Percentiles rank a stretch among this genome's conserved stretches.
Conservation (phyloP, 108 stramenopile species). For the Cyclotella distinguenda region DNA sequence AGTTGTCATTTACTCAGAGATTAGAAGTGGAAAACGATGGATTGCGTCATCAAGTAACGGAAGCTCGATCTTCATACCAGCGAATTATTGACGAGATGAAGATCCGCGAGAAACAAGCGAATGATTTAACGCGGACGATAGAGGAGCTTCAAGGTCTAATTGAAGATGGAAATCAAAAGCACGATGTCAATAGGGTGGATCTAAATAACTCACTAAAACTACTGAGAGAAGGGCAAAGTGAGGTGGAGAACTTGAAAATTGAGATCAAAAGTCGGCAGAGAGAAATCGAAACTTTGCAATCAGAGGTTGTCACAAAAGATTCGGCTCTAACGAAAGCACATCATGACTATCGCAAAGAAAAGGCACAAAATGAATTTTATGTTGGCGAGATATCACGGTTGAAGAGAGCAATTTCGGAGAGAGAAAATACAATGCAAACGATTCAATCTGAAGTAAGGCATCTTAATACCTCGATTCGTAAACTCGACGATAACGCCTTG, state of each 20-base stretch:
- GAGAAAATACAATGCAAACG: slow-evolving; percentile 64
- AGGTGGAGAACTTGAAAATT: slow-evolving; percentile 51
- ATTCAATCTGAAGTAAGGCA: slow-evolving; percentile 55
- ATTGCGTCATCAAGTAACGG: slow-evolving; percentile 63
- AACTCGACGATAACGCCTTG: slow-evolving; percentile 74
- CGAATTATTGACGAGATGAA: slow-evolving; percentile 69
- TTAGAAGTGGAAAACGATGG: slow-evolving; percentile 75
- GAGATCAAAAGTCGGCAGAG: slow-evolving; percentile 71
- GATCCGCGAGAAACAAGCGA: slow-evolving; percentile 49
- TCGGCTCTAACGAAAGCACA: slow-evolving; percentile 76
- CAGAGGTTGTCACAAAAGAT: slow-evolving; percentile 66
- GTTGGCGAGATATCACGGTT: slow-evolving; percentile 50
- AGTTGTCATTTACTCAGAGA: slow-evolving; percentile 30
- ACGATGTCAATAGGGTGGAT: slow-evolving; percentile 33
- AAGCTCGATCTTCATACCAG: slow-evolving; percentile 52
- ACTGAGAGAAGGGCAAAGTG: slow-evolving; percentile 46
- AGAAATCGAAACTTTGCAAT: slow-evolving; percentile 77
- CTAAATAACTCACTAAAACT: slow-evolving; percentile 21
- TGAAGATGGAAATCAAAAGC: slow-evolving; percentile 69
- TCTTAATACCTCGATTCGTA: slow-evolving; percentile 60
- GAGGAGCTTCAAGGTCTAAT: slow-evolving; percentile 57
- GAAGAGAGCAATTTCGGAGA: slow-evolving; percentile 46
- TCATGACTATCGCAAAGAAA: slow-evolving; percentile 67
- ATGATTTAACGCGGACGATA: slow-evolving; percentile 20
- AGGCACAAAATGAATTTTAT: slow-evolving; percentile 55